Percentiles rank a stretch among this genome's conserved stretches.
Evolutionary conservation across 1,284 basidiomycete genomes (phyloP).

Genomic region (Papiliotrema terrestris): DNA sequence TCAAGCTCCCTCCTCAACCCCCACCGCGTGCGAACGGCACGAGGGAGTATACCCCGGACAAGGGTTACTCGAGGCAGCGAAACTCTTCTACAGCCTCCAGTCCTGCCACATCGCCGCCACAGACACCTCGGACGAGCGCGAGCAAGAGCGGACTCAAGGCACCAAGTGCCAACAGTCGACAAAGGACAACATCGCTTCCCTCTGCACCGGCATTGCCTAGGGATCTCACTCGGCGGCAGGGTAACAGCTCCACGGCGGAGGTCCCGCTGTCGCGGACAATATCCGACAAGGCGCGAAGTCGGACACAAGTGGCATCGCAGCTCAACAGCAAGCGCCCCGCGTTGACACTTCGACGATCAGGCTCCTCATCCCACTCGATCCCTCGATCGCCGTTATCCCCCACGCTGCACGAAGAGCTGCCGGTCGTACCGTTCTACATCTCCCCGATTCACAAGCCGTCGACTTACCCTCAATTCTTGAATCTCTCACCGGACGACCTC

Average conservation of each 20-base stretch:
- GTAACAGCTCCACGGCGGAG: neutral
- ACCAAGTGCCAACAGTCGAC: too few relatives aligned
- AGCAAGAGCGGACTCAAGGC: too few relatives aligned
- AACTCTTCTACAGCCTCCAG: neutral
- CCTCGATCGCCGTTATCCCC: neutral
- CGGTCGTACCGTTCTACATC: constrained; percentile 44
- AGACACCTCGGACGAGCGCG: too few relatives aligned
- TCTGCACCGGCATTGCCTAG: neutral
- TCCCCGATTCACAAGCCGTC: constrained; percentile 44
- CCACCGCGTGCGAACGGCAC: neutral
- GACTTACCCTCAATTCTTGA: constrained; percentile 40
- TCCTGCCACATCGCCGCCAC: too few relatives aligned
- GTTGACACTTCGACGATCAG: too few relatives aligned
- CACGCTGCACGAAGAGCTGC: neutral
- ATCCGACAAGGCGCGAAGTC: neutral
- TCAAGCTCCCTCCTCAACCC: constrained; percentile 18
- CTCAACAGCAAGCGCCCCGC: too few relatives aligned
- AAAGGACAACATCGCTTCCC: neutral
- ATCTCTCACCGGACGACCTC: constrained; percentile 40
- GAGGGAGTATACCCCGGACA: neutral
- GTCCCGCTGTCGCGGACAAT: neutral
- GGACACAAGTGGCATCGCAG: too few relatives aligned
- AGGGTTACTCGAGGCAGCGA: neutral
- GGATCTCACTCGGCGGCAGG: neutral
- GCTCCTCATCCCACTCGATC: neutral